Conservation (phyloP, 2,329 filamentous ascomycete species). For the Ophiosphaerella narmari region DNA sequence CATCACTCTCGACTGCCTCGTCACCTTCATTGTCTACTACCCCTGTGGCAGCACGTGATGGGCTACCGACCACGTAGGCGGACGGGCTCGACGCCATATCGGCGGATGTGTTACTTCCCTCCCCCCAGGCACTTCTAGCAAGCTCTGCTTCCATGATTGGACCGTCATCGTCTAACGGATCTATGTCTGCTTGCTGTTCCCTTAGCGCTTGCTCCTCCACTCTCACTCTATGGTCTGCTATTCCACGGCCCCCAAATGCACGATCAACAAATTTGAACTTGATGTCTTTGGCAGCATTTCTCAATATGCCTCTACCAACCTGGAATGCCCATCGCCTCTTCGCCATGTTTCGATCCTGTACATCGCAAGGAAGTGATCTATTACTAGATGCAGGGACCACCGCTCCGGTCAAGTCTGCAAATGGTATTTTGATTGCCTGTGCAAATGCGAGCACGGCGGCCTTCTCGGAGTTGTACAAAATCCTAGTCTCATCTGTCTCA, state of each 20-base stretch:
- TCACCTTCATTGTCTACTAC: conserved; percentile 9
- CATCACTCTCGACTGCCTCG: conserved; percentile 34
- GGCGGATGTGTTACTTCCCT: conserved; percentile 8
- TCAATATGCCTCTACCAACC: conserved; percentile 63
- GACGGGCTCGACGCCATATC: conserved; percentile 3
- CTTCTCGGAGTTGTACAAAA: conserved; percentile 58
- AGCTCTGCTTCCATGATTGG: conserved; percentile 43
- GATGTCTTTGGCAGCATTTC: conserved; percentile 60
- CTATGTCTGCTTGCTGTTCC: conserved; percentile 53
- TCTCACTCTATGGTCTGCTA: conserved; percentile 45
- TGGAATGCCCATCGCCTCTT: conserved; percentile 63
- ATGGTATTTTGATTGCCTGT: conserved; percentile 57
- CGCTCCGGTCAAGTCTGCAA: conserved; percentile 54
- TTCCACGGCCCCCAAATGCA: conserved; percentile 65
- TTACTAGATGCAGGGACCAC: conserved; percentile 34
- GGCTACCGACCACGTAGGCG: not conserved
- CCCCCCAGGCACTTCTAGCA: conserved; percentile 19
- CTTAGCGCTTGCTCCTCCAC: conserved; percentile 49
- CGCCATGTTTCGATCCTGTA: conserved; percentile 52
- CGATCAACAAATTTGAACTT: conserved; percentile 63
- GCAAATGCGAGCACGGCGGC: conserved; percentile 63
- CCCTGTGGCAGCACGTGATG: not conserved
- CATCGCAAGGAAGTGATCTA: conserved; percentile 23
- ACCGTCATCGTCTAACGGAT: conserved; percentile 53
- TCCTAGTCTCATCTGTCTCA: conserved; percentile 58